These are phyloP conservation scores for Kandelia obovata DNA, from an alignment of 345 rosid species.

Conservation along the genomic window DNA sequence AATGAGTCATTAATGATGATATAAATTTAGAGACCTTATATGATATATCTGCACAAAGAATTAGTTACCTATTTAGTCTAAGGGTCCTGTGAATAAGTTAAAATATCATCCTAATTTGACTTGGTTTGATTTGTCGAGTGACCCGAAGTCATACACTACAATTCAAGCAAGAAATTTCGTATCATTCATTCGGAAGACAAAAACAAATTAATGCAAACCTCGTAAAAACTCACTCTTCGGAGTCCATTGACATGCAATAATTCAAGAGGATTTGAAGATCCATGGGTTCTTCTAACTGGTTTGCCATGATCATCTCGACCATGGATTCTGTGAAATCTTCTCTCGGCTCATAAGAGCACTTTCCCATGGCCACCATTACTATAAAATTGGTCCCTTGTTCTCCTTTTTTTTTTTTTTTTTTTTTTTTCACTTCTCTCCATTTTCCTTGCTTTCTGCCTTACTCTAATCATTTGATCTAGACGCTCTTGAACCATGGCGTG, in stretches of 20 bases:
- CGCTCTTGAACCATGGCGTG: constrained; percentile 88
- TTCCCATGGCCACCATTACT: constrained; percentile 85
- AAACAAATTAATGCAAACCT: constrained; percentile 71
- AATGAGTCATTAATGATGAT: too few species aligned
- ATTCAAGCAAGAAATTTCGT: background rate
- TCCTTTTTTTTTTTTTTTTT: constrained; percentile 24
- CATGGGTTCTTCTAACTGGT: constrained; percentile 50
- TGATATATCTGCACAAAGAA: too few species aligned
- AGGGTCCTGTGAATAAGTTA: too few species aligned
- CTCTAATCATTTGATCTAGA: constrained; percentile 73
- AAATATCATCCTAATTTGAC: too few species aligned
- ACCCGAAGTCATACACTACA: too few species aligned
- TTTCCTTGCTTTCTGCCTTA: constrained; percentile 43
- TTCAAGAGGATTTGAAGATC: constrained; percentile 75
- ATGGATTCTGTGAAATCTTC: constrained; percentile 78
- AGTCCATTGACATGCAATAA: constrained; percentile 71
- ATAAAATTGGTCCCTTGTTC: constrained; percentile 46
- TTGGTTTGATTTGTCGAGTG: too few species aligned
- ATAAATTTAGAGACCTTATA: too few species aligned
- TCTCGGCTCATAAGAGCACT: constrained; percentile 64
- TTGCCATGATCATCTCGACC: constrained; percentile 69
- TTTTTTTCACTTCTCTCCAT: constrained; percentile 21
- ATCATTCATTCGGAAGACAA: constrained; percentile 37
- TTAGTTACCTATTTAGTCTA: too few species aligned
- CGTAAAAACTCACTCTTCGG: constrained; percentile 62